phyloP scores from a whole-genome alignment of 2,329 filamentous ascomycete genomes.

The Lachnellula willkommii region DNA sequence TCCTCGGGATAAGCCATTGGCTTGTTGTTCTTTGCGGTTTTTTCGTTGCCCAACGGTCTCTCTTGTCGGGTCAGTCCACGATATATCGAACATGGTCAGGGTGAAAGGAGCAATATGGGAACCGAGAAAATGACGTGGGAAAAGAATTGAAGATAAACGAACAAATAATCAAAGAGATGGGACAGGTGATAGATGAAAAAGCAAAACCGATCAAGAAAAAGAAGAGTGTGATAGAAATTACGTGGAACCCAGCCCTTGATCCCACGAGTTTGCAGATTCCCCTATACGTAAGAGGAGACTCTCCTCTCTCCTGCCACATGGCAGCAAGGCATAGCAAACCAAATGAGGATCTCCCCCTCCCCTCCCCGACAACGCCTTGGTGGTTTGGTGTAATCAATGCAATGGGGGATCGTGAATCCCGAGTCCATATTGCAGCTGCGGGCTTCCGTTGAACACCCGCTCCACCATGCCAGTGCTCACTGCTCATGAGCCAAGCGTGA shows the following conservation, averaged over 20 bases:
- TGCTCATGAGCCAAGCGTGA: neutral
- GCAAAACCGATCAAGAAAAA: neutral
- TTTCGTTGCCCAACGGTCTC: conserved; percentile 31
- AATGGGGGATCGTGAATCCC: neutral
- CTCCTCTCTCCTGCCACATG: conserved; percentile 4
- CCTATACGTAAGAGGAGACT: neutral
- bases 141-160: neutral
- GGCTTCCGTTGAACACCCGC: neutral
- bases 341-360: neutral
- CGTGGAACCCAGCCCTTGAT: neutral
- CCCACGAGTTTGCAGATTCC: neutral
- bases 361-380: neutral
- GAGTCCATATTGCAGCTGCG: conserved; percentile 5
- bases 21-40: conserved; percentile 23
- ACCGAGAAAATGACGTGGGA: neutral
- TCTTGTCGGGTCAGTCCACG: conserved; percentile 27
- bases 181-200: neutral
- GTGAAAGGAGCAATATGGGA: neutral
- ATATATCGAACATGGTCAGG: conserved; percentile 30
- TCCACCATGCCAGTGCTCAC: neutral
- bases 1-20: conserved; percentile 7
- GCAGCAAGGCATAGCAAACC: conserved; percentile 3
- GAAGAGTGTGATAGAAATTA: conserved; percentile 4
- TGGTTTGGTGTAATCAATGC: neutral
- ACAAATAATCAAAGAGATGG: neutral